phyloP scores from a whole-genome alignment of 2,329 filamentous ascomycete species.

The Penicillium hordei region DNA sequence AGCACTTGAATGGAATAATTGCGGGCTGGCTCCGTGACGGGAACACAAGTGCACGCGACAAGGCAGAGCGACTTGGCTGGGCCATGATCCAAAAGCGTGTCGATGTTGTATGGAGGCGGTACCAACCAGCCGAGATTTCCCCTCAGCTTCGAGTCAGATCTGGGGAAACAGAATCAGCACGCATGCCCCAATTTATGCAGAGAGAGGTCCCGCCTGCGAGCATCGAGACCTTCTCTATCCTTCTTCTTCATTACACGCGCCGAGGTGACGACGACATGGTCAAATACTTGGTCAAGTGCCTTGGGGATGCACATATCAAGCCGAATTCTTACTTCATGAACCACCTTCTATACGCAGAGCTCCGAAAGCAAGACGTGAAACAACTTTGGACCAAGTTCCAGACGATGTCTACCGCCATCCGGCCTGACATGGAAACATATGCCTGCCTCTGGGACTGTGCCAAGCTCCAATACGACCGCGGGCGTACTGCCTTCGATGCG shows the following conservation, averaged over 20 bases:
- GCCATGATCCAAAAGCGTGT: slow-evolving; percentile 71
- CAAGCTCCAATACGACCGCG: slow-evolving; percentile 50
- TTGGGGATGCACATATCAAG: slow-evolving; percentile 62
- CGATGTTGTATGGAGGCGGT: slow-evolving; percentile 56
- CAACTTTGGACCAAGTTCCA: slow-evolving; percentile 59
- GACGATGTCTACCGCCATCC: slow-evolving; percentile 54
- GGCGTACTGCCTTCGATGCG: slow-evolving; percentile 47
- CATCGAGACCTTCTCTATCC: slow-evolving; percentile 73
- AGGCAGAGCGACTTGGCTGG: slow-evolving; percentile 71
- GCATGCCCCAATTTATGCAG: slow-evolving; percentile 42
- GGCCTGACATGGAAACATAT: slow-evolving; percentile 68
- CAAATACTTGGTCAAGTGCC: slow-evolving; percentile 61
- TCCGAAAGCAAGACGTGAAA: slow-evolving; percentile 58
- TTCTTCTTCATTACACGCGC: slow-evolving; percentile 70
- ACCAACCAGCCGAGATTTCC: slow-evolving; percentile 22
- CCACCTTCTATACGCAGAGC: slow-evolving; percentile 67
- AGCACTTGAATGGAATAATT: slow-evolving; percentile 79
- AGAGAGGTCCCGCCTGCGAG: slow-evolving; percentile 59
- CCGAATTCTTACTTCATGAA: slow-evolving; percentile 77
- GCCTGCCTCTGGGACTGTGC: slow-evolving; percentile 63
- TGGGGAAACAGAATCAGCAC: slow-evolving; percentile 18
- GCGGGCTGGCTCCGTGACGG: slow-evolving; percentile 72
- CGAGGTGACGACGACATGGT: slow-evolving; percentile 60
- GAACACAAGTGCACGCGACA: slow-evolving; percentile 53
- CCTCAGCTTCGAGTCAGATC: slow-evolving; percentile 31